Evolutionary conservation across 352 stramenopile species (phyloP).

Genomic region (Phytophthora pisi): DNA sequence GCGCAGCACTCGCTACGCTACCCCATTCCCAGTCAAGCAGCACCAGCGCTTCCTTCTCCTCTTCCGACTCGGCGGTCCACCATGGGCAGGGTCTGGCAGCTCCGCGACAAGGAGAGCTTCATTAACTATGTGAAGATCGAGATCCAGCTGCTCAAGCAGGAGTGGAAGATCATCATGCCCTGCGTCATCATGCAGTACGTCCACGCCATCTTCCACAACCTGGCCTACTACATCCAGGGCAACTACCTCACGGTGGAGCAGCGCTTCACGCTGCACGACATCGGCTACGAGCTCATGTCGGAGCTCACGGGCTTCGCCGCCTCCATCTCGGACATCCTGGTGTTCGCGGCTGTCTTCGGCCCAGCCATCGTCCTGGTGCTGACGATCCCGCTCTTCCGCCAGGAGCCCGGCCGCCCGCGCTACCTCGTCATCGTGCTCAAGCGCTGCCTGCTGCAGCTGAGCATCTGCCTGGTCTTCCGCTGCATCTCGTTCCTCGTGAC

Average conservation of each 20-base stretch:
- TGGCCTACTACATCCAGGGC: conserved; percentile 86
- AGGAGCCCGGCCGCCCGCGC: conserved; percentile 66
- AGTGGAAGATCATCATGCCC: conserved; percentile 79
- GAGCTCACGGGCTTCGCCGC: conserved; percentile 55
- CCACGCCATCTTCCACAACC: conserved; percentile 86
- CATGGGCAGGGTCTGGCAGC: conserved; percentile 47
- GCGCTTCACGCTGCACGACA: conserved; percentile 75
- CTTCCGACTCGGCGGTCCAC: neutral
- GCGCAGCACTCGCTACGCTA: neutral
- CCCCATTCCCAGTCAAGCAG: neutral
- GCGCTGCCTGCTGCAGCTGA: conserved; percentile 81
- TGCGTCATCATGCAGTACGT: conserved; percentile 88
- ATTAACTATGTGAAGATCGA: conserved; percentile 72
- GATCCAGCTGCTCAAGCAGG: conserved; percentile 55
- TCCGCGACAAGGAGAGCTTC: conserved; percentile 64
- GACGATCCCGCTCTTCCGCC: conserved; percentile 66
- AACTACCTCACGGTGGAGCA: conserved; percentile 68
- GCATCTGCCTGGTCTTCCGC: conserved; percentile 72
- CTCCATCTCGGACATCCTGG: conserved; percentile 73
- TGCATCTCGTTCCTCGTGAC: conserved; percentile 86
- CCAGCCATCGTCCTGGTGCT: conserved; percentile 73
- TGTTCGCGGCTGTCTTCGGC: conserved; percentile 76
- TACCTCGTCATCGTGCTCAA: conserved; percentile 85
- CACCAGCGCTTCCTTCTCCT: neutral
- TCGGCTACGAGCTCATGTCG: conserved; percentile 77